Conservation (phyloP, 1,139 yeast genomes). For the Candida pseudoviswanathii region DNA sequence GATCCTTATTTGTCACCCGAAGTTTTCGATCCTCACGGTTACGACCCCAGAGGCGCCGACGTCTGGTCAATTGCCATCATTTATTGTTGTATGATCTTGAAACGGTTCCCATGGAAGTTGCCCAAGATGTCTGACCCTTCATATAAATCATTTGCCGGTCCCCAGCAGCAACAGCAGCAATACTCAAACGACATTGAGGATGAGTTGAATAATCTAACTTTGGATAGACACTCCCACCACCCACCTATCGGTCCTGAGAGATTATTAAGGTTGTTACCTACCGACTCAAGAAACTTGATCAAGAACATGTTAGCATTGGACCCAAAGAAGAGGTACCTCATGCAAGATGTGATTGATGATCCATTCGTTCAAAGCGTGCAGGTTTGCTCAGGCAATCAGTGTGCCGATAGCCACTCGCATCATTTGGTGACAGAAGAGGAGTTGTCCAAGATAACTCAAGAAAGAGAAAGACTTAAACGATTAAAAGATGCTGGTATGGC, state of each 20-base stretch:
- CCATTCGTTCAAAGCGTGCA: constrained; percentile 32
- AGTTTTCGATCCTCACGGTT: constrained; percentile 54
- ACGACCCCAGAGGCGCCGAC: constrained; percentile 74
- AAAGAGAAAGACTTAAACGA: constrained; percentile 34
- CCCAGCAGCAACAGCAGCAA: constrained; percentile 10
- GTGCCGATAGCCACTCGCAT: constrained; percentile 44
- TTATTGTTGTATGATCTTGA: constrained; percentile 71
- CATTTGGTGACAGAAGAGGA: constrained; percentile 62
- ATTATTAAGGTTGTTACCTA: constrained; percentile 40
- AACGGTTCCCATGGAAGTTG: constrained; percentile 79
- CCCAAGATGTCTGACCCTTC: constrained; percentile 64
- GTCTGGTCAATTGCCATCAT: constrained; percentile 81
- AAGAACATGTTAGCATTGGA: constrained; percentile 37
- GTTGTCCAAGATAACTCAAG: constrained; percentile 42
- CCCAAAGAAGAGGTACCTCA: constrained; percentile 29
- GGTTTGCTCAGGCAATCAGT: constrained; percentile 24
- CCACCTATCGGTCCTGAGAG: constrained; percentile 32
- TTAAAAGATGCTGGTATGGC: constrained; percentile 18
- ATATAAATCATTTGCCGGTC: constrained; percentile 36
- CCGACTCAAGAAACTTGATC: constrained; percentile 33
- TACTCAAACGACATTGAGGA: constrained; percentile 4
- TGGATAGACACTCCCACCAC: constrained; percentile 12
- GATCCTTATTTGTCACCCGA: constrained; percentile 85
- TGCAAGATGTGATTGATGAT: constrained; percentile 34
- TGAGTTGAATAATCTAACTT: constrained; percentile 8